Evolutionary conservation across 352 stramenopile genomes (phyloP), one percentile per base, ranked within the genome.

Genomic region (Globisporangium spiculum): DNA sequence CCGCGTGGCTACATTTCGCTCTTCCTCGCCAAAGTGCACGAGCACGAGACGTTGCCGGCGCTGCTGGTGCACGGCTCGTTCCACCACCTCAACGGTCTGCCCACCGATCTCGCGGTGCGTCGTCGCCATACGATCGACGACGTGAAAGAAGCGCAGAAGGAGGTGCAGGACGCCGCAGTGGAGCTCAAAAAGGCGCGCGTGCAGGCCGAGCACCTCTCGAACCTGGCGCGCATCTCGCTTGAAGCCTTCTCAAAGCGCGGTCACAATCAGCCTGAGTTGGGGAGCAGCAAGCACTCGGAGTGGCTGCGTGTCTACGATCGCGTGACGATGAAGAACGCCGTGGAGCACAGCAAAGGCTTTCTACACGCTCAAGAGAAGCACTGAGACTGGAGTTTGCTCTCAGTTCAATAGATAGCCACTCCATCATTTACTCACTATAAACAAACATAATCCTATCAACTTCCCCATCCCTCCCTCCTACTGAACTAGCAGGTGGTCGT

Each of bases 51-150:
- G 3, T 79, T 94, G 53, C 88, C 88, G 2, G 68, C 70, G 0
- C 74, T 86, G 44, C 67, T 91, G 4, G 8, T 77, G 18, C 60
- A 65, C 38, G 34, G 34, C 4, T 36, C 54, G 14, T 61, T 60
- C 24, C 68, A 71, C 36, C 52, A 64, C 22, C 50, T 73, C 30
- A 48, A 88, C 22, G 57, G 60, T 18, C 60, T 89, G n/a, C 73
- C 80, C 0, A 81, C 70, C 1, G 83, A 95, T 22, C 71, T 92
- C 10, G 71, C 65, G 8, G 72, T 86, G 30, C 88, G 88, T 10
- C 84, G 86, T 66, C 88, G 88, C 32, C 88, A 94, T 65, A 93
- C 88, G 26, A 86, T 89, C 62, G 88, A 94, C 58, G 86, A 94
- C 27, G 84, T 92, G 24, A 89, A 92, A 55, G 78, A 84, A 7